Percentiles rank a stretch among this genome's conserved stretches.
phyloP scores from a whole-genome alignment of 2,329 filamentous ascomycete species.

The Scedosporium aurantiacum region DNA sequence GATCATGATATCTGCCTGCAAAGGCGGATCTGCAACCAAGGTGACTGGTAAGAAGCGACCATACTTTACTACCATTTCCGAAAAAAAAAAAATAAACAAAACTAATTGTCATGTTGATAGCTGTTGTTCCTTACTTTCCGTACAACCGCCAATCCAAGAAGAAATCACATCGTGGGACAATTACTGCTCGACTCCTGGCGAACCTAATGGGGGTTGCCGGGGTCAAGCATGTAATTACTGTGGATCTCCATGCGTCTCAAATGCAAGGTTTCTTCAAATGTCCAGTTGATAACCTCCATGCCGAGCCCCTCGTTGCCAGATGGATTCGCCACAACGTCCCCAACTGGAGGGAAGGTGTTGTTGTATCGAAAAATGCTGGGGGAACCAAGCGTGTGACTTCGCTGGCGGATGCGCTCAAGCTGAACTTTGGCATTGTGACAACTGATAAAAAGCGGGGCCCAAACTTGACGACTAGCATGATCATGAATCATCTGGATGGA shows the following conservation, averaged over 20 bases:
- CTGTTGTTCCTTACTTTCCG: constrained; percentile 90
- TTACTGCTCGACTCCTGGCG: constrained; percentile 93
- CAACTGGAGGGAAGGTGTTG: constrained; percentile 82
- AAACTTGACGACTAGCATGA: constrained; percentile 66
- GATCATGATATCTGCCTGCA: constrained; percentile 98
- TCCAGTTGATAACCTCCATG: constrained; percentile 93
- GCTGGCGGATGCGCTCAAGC: constrained; percentile 85
- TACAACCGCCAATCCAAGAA: constrained; percentile 99
- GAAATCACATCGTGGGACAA: constrained; percentile 91
- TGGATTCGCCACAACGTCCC: constrained; percentile 88
- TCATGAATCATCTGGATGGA: constrained; percentile 58
- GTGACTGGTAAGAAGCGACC: constrained; percentile 63
- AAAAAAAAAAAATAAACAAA: too few species aligned
- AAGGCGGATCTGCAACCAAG: constrained; percentile 91
- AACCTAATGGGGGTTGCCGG: constrained; percentile 89
- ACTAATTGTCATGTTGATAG: constrained; percentile 32
- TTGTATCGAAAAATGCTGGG: constrained; percentile 96
- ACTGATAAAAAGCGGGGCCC: constrained; percentile 60
- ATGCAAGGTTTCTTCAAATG: constrained; percentile 99
- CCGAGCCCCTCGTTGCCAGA: constrained; percentile 85
- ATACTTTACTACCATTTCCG: not conserved
- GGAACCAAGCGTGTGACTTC: constrained; percentile 96
- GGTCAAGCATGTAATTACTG: constrained; percentile 93
- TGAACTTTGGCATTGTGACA: constrained; percentile 95
- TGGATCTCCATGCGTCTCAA: constrained; percentile 93